Conservation (phyloP, 371 early-diverging fungal genomes). For the Mortierella sp. region DNA sequence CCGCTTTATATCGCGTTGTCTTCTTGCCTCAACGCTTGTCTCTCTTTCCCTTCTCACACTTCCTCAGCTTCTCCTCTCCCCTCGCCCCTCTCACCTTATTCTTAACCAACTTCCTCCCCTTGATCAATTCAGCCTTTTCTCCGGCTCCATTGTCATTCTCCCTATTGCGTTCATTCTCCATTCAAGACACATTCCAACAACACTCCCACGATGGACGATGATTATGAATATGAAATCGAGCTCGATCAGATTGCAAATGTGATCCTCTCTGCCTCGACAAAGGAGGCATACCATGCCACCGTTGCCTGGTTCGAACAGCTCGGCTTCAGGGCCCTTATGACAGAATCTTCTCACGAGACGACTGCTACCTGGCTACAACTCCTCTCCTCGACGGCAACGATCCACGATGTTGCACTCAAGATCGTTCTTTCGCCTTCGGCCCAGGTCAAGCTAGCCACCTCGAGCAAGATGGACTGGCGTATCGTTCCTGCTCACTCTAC, state of each 20-base stretch:
- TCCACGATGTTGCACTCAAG: constrained; percentile 43
- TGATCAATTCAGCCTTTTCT: constrained; percentile 53
- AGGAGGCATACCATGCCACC: constrained; percentile 38
- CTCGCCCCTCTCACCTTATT: not conserved
- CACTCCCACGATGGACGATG: constrained; percentile 24
- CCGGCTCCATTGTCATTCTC: constrained; percentile 51
- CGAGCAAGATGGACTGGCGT: constrained; percentile 53
- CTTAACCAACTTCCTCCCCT: constrained; percentile 37
- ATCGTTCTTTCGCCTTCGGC: constrained; percentile 37
- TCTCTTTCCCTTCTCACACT: not conserved
- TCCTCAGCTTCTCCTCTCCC: not conserved
- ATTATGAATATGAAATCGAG: constrained; percentile 13
- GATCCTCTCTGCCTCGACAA: constrained; percentile 43
- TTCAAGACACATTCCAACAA: not conserved
- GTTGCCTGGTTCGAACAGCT: constrained; percentile 45
- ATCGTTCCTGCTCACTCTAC: constrained; percentile 46
- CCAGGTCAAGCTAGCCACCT: constrained; percentile 23
- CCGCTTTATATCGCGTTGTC: too few species aligned
- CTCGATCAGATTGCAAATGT: constrained; percentile 44
- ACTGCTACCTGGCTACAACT: constrained; percentile 50
- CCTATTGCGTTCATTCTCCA: constrained; percentile 10
- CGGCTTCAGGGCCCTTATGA: constrained; percentile 51
- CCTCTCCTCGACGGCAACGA: constrained; percentile 22
- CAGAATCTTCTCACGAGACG: constrained; percentile 37
- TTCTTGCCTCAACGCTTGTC: not conserved